Evolutionary conservation across 768 basidiomycete genomes (phyloP).

Genomic region (Termitomyces sp.): DNA sequence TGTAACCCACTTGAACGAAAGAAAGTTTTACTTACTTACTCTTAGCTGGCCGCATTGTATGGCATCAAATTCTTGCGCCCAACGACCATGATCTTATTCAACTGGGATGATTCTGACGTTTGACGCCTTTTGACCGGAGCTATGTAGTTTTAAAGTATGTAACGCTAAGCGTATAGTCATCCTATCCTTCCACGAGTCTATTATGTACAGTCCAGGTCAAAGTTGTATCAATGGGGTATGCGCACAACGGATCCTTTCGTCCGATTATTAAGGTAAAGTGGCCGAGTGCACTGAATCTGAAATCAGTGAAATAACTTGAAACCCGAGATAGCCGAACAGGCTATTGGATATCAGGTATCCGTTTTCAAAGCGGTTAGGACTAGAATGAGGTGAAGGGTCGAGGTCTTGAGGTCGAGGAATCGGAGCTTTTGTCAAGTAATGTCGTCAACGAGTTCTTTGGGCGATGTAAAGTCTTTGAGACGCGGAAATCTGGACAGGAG

Average conservation of each 20-base stretch:
- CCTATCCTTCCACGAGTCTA: neutral
- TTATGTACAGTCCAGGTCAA: neutral
- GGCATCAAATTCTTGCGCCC: neutral
- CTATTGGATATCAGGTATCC: neutral
- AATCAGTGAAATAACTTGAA: neutral
- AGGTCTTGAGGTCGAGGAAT: neutral
- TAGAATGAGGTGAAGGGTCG: neutral
- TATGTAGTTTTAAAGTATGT: neutral
- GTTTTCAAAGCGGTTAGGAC: neutral
- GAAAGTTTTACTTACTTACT: neutral
- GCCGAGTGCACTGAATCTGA: too few species aligned
- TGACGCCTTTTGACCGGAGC: neutral
- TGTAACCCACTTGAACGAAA: neutral
- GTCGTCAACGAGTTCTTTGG: slow-evolving; percentile 15
- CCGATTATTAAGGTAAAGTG: neutral
- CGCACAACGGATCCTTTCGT: neutral
- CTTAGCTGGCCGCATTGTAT: too few species aligned
- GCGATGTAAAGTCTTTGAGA: slow-evolving; percentile 41
- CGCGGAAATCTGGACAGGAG: slow-evolving; percentile 42
- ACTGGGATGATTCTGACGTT: neutral
- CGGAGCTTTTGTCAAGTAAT: neutral
- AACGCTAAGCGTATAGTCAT: neutral
- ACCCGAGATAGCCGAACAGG: neutral
- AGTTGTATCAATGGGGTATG: neutral
- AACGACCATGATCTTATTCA: neutral